Evolutionary conservation across 2,329 filamentous ascomycete species (phyloP).

Genomic region (Trichoderma gracile): DNA sequence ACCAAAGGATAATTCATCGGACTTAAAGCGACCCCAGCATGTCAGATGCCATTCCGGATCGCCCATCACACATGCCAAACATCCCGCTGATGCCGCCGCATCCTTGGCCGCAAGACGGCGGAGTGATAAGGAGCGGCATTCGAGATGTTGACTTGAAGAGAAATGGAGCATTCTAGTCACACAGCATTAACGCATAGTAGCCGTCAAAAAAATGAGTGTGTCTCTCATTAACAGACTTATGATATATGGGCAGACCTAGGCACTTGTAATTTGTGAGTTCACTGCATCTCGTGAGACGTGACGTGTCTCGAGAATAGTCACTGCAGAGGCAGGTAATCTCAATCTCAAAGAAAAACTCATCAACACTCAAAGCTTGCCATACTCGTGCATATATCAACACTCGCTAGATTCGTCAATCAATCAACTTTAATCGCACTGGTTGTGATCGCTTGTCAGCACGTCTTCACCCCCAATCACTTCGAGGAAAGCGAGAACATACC

Average conservation of each 20-base stretch:
- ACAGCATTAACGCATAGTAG: not conserved
- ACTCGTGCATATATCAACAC: not conserved
- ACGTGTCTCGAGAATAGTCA: not conserved
- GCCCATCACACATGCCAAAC: not conserved
- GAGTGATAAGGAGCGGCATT: not conserved
- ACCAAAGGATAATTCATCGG: not conserved
- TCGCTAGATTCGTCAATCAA: slow-evolving; percentile 31
- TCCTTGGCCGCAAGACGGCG: not conserved
- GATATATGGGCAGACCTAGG: not conserved
- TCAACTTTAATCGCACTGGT: slow-evolving; percentile 55
- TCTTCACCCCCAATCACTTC: not conserved
- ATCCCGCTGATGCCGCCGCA: not conserved
- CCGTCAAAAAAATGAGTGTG: not conserved
- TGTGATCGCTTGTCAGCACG: not conserved
- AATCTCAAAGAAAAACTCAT: not conserved
- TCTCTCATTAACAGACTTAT: not conserved
- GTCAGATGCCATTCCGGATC: not conserved
- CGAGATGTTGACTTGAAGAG: not conserved
- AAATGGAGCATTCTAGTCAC: not conserved
- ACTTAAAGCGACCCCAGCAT: not conserved
- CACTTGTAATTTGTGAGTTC: not conserved
- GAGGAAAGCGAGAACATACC: slow-evolving; percentile 54
- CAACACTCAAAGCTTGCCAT: not conserved
- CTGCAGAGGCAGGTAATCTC: not conserved
- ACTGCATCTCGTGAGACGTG: not conserved